Evolutionary conservation across 352 stramenopile genomes (phyloP), one percentile per base, ranked within the genome.

Genomic region (Globisporangium canariense): DNA sequence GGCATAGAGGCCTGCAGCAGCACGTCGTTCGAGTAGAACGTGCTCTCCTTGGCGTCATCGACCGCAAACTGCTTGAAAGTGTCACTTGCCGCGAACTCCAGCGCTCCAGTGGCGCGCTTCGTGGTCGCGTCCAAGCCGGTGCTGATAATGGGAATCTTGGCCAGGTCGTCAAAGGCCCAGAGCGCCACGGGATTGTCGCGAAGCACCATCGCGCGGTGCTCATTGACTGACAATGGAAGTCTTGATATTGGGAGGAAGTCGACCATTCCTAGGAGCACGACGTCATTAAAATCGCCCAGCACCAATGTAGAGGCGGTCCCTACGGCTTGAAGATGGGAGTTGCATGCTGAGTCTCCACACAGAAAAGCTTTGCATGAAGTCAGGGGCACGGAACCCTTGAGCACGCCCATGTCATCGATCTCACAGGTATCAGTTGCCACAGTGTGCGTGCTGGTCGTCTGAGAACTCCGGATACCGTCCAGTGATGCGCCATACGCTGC

Each of bases 131-230:
- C 50, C 1, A 36, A 18, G 7, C 20, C 40, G 8, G 5, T 45
- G 45, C 38, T 71, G 32, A 36, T n/a, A 18, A 81, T 60, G 5
- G 76, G 47, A 11, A 72, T 60, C 22, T 75, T 73, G 2, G 60
- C 30, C 9, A 74, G 55, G 2, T 78, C 68, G 40, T 88, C 77
- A 36, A 93, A 90, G 1, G 71, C 46, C 81, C 83, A 90, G 4
- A 91, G 54, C 7, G 58, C 45, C 1, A 86, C 82, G 1, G 84
- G 84, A n/a, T 88, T 85, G 32, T 90, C 84, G 13, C 81, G 76
- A 1, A 93, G 55, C 2, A 90, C 10, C 16, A 93, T 58, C 0
- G 70, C 30, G 2, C 81, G 76, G 22, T 86, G 73, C 18, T 90
- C 81, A 36, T 85, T 73, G 6, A 74, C 53, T 0, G 71, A 85